phyloP scores from a whole-genome alignment of 2,329 filamentous ascomycete species.

The Pseudogymnoascus sp. region DNA sequence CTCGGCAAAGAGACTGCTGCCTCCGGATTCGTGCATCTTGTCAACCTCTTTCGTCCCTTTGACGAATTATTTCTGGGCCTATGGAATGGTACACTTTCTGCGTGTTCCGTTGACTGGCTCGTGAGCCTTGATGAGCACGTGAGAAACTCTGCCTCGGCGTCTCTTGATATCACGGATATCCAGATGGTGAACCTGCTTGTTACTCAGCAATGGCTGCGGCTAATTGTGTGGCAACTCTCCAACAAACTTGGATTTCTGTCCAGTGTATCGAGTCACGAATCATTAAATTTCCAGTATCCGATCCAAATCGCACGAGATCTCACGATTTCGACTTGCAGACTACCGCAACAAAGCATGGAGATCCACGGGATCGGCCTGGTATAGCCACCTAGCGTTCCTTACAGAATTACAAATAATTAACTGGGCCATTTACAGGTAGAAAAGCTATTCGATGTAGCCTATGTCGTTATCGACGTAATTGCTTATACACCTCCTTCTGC shows the following conservation, averaged over 20 bases:
- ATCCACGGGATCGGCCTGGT: constrained; percentile 40
- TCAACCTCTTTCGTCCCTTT: constrained; percentile 55
- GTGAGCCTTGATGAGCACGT: constrained; percentile 45
- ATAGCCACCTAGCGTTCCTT: background rate
- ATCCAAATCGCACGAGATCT: constrained; percentile 56
- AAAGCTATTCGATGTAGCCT: background rate
- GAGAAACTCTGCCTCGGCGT: constrained; percentile 35
- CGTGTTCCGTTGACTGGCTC: constrained; percentile 31
- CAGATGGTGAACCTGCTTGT: constrained; percentile 64
- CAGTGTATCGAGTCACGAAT: constrained; percentile 49
- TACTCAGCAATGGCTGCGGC: constrained; percentile 64
- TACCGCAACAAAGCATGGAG: constrained; percentile 38
- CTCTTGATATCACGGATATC: constrained; percentile 45
- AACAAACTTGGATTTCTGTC: constrained; percentile 60
- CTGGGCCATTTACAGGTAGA: background rate
- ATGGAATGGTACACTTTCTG: constrained; percentile 53
- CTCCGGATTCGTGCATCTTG: constrained; percentile 53
- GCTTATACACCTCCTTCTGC: background rate
- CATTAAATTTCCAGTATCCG: constrained; percentile 56
- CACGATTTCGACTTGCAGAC: constrained; percentile 31
- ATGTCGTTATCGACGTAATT: background rate
- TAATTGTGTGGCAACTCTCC: constrained; percentile 67
- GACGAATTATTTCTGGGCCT: constrained; percentile 57
- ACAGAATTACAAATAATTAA: background rate
- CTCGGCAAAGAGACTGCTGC: constrained; percentile 46